Percentiles rank a stretch among this genome's conserved stretches.
Conservation (phyloP, 331 rosid genomes). For the Pyrus hybrid region DNA sequence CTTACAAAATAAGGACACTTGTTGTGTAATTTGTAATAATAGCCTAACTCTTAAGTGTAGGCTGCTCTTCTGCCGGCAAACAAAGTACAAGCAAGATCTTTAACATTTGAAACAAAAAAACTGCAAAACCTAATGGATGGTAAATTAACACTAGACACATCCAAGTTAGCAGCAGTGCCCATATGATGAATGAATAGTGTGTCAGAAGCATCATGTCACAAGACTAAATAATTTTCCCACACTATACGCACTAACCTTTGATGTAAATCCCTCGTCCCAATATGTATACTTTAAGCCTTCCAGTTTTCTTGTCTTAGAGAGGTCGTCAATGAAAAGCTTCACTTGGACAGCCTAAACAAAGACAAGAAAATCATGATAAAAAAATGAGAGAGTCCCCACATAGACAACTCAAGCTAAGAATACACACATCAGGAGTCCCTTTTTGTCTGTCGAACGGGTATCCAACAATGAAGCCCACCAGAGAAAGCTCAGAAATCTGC, state of each 20-base stretch:
- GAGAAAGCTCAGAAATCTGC: conserved; percentile 57
- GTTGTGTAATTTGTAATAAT: background rate
- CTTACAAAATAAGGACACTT: background rate
- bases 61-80: background rate
- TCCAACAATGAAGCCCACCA: conserved; percentile 73
- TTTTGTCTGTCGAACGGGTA: conserved; percentile 31
- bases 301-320: conserved; percentile 41
- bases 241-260: conserved; percentile 46
- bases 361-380: background rate
- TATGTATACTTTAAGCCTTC: conserved; percentile 53
- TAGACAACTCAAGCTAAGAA: conserved; percentile 4
- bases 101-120: background rate
- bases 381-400: background rate
- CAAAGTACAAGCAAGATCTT: background rate
- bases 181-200: background rate
- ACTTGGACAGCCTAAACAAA: conserved; percentile 45
- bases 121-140: background rate
- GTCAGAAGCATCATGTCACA: background rate
- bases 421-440: conserved; percentile 35
- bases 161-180: background rate
- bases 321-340: conserved; percentile 56
- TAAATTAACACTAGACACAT: background rate
- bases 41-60: background rate
- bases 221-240: background rate
- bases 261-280: conserved; percentile 84